Conservation (phyloP, 2,329 filamentous ascomycete species). For the Hymenoscyphus linearis region DNA sequence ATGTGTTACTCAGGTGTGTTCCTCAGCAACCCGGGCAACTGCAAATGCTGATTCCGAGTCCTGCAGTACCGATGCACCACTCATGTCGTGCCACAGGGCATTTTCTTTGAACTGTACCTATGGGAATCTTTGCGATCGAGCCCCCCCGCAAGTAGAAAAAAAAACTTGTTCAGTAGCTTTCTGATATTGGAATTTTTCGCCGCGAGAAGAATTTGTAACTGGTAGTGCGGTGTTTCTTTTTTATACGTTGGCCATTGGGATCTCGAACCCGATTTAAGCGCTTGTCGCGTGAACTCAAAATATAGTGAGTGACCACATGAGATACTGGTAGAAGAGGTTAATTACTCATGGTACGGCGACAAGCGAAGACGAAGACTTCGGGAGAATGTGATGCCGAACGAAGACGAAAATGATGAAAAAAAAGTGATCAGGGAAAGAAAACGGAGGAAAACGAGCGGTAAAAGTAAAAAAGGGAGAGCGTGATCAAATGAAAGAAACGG, state of each 20-base stretch:
- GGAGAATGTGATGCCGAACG: background rate
- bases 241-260: background rate
- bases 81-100: background rate
- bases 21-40: background rate
- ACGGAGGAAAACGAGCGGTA: background rate
- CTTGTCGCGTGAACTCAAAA: background rate
- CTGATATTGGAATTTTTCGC: background rate
- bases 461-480: background rate
- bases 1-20: background rate
- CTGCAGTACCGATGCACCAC: background rate
- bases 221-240: background rate
- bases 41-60: background rate
- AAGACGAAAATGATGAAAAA: background rate
- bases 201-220: background rate
- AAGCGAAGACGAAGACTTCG: background rate
- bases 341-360: background rate
- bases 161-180: background rate
- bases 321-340: background rate
- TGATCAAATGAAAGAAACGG: background rate
- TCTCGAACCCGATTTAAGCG: background rate
- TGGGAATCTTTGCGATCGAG: background rate
- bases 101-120: background rate
- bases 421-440: background rate
- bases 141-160: background rate
- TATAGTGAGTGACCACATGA: background rate